Percentiles rank a stretch among this genome's conserved stretches.
phyloP scores from a whole-genome alignment of 441 rosid genomes.

The Bocquillonia castaneifolia region DNA sequence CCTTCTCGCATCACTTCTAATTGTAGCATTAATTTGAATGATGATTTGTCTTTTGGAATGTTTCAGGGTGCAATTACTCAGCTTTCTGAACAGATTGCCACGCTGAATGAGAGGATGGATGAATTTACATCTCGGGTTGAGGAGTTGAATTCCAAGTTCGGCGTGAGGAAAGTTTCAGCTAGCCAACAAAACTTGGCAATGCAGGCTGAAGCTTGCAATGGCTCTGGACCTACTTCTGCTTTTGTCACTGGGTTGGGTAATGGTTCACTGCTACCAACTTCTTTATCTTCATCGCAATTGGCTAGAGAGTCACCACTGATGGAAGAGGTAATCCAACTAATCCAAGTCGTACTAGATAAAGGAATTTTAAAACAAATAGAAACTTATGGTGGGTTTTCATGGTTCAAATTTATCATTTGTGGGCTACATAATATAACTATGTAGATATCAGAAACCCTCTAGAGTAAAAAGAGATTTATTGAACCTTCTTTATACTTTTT shows the following conservation, averaged over 20 bases:
- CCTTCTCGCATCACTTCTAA: not conserved
- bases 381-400: not conserved
- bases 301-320: conserved; percentile 68
- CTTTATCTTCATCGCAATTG: conserved; percentile 81
- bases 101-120: conserved; percentile 93
- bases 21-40: conserved; percentile 10
- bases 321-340: conserved; percentile 72
- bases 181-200: conserved; percentile 74
- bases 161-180: conserved; percentile 46
- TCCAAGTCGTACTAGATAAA: not conserved
- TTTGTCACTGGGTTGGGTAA: conserved; percentile 50
- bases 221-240: conserved; percentile 60
- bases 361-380: not conserved
- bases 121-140: conserved; percentile 78
- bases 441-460: not conserved
- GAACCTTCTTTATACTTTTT: not conserved
- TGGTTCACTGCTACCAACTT: conserved; percentile 54
- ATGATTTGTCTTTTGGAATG: conserved; percentile 15
- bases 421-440: not conserved
- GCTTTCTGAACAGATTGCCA: conserved; percentile 90
- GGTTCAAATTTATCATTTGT: not conserved
- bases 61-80: conserved; percentile 74
- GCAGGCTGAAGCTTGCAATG: conserved; percentile 75
- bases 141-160: conserved; percentile 73
- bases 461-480: not conserved